Percentiles rank a stretch among this genome's conserved stretches.
Evolutionary conservation across 1,284 basidiomycete genomes (phyloP).

Genomic region (Marasmius tenuissimus): DNA sequence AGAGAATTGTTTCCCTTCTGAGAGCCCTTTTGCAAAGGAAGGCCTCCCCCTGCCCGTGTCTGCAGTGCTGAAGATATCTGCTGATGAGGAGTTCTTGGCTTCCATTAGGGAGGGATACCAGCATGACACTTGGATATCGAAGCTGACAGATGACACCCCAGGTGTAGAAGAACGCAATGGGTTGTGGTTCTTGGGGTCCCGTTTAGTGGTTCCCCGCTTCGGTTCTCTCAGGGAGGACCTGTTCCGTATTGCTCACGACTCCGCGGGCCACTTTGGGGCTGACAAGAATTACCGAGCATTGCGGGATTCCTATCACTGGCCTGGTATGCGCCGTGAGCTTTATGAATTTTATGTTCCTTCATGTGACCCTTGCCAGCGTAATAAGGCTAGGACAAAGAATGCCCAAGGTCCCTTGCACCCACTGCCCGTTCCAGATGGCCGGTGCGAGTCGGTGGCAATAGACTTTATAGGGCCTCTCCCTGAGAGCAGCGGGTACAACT

Average conservation of each 20-base stretch:
- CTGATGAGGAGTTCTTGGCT: conserved; percentile 19
- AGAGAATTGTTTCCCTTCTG: neutral
- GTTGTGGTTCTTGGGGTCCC: conserved; percentile 11
- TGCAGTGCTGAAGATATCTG: neutral
- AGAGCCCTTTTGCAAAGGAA: neutral
- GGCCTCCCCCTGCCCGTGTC: neutral
- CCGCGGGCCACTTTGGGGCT: conserved; percentile 22
- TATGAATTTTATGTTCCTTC: conserved; percentile 31
- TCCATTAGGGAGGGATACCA: neutral
- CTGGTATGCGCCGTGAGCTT: conserved; percentile 23
- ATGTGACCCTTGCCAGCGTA: conserved; percentile 34
- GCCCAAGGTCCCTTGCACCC: conserved; percentile 29
- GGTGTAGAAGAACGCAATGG: neutral
- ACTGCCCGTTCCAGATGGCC: conserved; percentile 25
- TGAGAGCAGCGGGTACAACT: conserved; percentile 24
- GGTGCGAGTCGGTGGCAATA: conserved; percentile 24
- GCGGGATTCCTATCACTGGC: conserved; percentile 25
- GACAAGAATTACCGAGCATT: conserved; percentile 18
- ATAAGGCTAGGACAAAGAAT: conserved; percentile 21
- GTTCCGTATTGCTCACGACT: conserved; percentile 19
- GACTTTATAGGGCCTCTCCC: conserved; percentile 36
- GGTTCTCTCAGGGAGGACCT: conserved; percentile 19
- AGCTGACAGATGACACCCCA: neutral
- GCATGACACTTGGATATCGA: neutral
- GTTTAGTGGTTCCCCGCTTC: no score